phyloP scores from a whole-genome alignment of 768 basidiomycete genomes.

The Agrocybe praecox region DNA sequence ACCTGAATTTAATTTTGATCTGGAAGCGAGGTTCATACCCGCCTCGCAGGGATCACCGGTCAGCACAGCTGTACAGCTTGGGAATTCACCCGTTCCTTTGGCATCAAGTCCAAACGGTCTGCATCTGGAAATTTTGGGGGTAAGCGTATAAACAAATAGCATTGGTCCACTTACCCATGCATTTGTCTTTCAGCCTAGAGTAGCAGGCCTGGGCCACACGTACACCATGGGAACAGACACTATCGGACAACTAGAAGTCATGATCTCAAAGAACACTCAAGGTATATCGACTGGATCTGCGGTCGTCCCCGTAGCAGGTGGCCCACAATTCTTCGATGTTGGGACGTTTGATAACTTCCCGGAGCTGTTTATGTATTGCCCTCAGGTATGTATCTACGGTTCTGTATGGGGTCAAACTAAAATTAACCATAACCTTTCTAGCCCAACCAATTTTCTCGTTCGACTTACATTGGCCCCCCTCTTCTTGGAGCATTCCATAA shows the following conservation, averaged over 20 bases:
- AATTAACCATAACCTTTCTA: background rate
- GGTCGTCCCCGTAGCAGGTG: conserved; percentile 3
- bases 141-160: no score
- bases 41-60: conserved; percentile 9
- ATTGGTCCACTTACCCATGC: no score
- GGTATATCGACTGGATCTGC: conserved; percentile 2
- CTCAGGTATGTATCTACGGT: conserved; percentile 8
- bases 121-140: conserved; percentile 3
- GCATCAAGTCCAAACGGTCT: background rate
- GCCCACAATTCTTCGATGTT: background rate
- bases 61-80: background rate
- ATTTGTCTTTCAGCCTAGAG: no score
- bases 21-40: conserved; percentile 8
- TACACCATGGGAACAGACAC: conserved; percentile 3
- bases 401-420: no score
- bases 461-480: conserved; percentile 11
- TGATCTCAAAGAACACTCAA: conserved; percentile 2
- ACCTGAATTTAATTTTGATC: conserved; percentile 10
- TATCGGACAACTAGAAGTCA: background rate
- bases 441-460: conserved; percentile 9
- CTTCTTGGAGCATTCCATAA: conserved; percentile 2
- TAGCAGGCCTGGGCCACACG: conserved; percentile 1
- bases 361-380: background rate
- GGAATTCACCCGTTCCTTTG: background rate
- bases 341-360: background rate